These are phyloP conservation scores for Zostera marina DNA, from an alignment of 116 monocot genomes.

Conservation along the genomic window DNA sequence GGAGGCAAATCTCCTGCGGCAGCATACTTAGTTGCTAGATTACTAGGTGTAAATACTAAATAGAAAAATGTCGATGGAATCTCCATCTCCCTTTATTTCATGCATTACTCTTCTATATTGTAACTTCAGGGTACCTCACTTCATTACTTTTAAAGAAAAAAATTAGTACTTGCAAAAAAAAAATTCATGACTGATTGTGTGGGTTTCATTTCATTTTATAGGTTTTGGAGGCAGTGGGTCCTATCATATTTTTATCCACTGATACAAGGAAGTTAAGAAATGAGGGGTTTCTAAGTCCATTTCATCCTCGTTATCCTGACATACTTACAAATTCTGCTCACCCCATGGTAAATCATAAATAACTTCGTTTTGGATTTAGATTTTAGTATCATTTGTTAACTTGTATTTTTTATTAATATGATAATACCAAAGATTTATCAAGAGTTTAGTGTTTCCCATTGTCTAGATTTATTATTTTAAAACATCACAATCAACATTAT, in stretches of 20 bases:
- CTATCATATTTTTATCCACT: constrained; percentile 84
- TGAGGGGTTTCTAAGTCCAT: constrained; percentile 96
- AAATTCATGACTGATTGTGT: neutral
- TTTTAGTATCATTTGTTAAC: neutral
- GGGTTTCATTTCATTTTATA: constrained; percentile 8
- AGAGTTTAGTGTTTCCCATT: no score
- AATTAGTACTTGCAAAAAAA: no score
- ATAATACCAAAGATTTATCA: no score
- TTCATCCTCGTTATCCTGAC: constrained; percentile 98
- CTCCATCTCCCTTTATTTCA: no score
- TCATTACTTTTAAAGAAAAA: no score
- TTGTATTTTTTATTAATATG: constrained; percentile 1
- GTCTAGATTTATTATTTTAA: neutral
- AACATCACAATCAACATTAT: neutral
- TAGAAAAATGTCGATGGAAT: no score
- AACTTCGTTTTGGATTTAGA: neutral
- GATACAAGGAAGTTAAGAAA: constrained; percentile 94
- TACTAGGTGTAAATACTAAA: no score
- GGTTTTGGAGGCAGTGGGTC: constrained; percentile 96
- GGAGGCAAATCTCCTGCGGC: no score
- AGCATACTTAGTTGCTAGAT: no score
- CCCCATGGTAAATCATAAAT: constrained; percentile 50
- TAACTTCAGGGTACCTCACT: no score
- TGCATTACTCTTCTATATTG: no score
- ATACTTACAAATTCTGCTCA: constrained; percentile 99